Conservation (phyloP, 2,329 filamentous ascomycete species). For the Akanthomyces uredinophilus region DNA sequence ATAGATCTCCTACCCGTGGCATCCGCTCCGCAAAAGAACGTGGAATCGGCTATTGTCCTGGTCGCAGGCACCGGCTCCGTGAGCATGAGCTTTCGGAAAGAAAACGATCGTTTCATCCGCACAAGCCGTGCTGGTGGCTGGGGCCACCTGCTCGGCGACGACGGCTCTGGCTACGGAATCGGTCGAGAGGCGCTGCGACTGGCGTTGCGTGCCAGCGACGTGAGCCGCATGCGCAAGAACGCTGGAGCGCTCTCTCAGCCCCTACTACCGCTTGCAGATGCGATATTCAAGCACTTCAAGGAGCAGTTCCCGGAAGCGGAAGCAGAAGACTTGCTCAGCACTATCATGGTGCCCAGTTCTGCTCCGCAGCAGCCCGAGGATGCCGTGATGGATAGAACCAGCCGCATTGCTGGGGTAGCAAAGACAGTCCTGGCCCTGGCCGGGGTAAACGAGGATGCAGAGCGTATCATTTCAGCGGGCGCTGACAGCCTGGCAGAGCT, state of each 20-base stretch:
- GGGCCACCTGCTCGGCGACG: slow-evolving; percentile 39
- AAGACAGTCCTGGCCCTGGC: slow-evolving; percentile 18
- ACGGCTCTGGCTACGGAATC: slow-evolving; percentile 37
- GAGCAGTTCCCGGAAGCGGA: slow-evolving; percentile 12
- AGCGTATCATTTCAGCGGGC: slow-evolving; percentile 17
- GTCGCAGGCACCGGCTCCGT: slow-evolving; percentile 40
- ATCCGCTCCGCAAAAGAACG: slow-evolving; percentile 16
- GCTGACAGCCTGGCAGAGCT: slow-evolving; percentile 18
- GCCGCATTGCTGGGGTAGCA: slow-evolving; percentile 20
- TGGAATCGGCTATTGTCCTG: slow-evolving; percentile 28
- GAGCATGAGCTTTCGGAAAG: slow-evolving; percentile 33
- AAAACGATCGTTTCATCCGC: slow-evolving; percentile 20
- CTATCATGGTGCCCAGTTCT: slow-evolving; percentile 17
- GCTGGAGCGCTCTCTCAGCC: neutral
- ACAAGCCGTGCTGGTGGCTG: slow-evolving; percentile 37
- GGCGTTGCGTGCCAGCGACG: slow-evolving; percentile 28
- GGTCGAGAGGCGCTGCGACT: slow-evolving; percentile 31
- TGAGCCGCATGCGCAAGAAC: slow-evolving; percentile 14
- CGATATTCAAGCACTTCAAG: slow-evolving; percentile 18
- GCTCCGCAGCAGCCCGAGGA: slow-evolving; percentile 6
- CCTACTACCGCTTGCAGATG: slow-evolving; percentile 15
- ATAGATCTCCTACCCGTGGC: slow-evolving; percentile 33
- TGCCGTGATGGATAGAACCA: slow-evolving; percentile 13
- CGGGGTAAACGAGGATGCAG: slow-evolving; percentile 17
- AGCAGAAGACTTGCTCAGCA: slow-evolving; percentile 19